Evolutionary conservation across 345 rosid genomes (phyloP).

Genomic region (Arabidopsis thaliana): TAIR10.1 NC_003070.9:6246001-6246500

Average conservation of each 20-base stretch:
- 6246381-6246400: background rate
- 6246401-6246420: background rate
- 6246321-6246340: slow-evolving; percentile 99
- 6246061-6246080: slow-evolving; percentile 94
- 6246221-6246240: background rate
- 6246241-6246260: slow-evolving; percentile 16
- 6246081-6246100: slow-evolving; percentile 97
- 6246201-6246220: slow-evolving; percentile 2
- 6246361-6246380: slow-evolving; percentile 57
- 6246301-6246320: slow-evolving; percentile 98
- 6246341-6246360: slow-evolving; percentile 99
- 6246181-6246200: slow-evolving; percentile 30
- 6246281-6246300: slow-evolving; percentile 36
- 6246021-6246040: slow-evolving; percentile 98
- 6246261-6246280: slow-evolving; percentile 7
- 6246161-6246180: slow-evolving; percentile 13
- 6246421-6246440: background rate
- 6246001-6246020: slow-evolving; percentile 74
- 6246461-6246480: slow-evolving; percentile 98
- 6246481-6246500: slow-evolving; percentile 96
- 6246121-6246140: slow-evolving; percentile 97
- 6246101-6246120: slow-evolving; percentile 98
- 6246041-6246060: slow-evolving; percentile 94
- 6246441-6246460: slow-evolving; percentile 31
- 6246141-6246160: slow-evolving; percentile 66